phyloP scores from a whole-genome alignment of 495 filamentous ascomycete species.

The Hypoxylon crocopeplum region DNA sequence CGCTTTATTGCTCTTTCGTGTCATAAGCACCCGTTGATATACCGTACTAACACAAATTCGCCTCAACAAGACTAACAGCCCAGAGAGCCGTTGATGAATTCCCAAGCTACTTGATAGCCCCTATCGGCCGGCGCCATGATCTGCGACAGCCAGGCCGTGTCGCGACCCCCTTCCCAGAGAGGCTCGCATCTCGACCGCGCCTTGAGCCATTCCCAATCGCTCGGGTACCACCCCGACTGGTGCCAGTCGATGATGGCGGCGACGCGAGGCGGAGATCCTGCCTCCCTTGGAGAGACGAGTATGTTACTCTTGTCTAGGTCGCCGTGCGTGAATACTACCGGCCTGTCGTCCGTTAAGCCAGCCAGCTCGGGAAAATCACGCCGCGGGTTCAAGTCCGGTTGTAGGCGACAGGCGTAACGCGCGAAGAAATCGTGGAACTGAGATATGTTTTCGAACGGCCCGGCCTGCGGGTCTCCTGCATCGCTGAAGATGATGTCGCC shows the following conservation, averaged over 20 bases:
- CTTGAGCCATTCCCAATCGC: conserved; percentile 56
- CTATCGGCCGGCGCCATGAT: not conserved
- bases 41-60: too few relatives aligned
- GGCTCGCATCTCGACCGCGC: conserved; percentile 28
- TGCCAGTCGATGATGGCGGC: conserved; percentile 57
- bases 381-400: conserved; percentile 20
- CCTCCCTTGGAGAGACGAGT: conserved; percentile 20
- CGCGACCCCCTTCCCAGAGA: not conserved
- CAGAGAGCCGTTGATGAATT: not conserved
- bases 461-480: conserved; percentile 28
- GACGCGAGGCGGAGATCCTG: conserved; percentile 35
- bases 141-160: conserved; percentile 2
- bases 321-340: conserved; percentile 55
- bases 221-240: conserved; percentile 57
- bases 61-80: too few relatives aligned
- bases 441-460: conserved; percentile 49
- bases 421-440: conserved; percentile 53
- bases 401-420: conserved; percentile 15
- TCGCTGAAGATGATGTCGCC: conserved; percentile 46
- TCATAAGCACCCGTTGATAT: too few relatives aligned
- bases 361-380: conserved; percentile 47
- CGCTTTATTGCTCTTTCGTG: too few relatives aligned
- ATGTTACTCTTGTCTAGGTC: conserved; percentile 59
- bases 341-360: conserved; percentile 49
- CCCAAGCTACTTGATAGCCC: not conserved